Percentiles rank a stretch among this genome's conserved stretches.
These are phyloP conservation scores for Dissophora globulifera DNA, from an alignment of 192 early-diverging fungal genomes.

Conservation along the genomic window DNA sequence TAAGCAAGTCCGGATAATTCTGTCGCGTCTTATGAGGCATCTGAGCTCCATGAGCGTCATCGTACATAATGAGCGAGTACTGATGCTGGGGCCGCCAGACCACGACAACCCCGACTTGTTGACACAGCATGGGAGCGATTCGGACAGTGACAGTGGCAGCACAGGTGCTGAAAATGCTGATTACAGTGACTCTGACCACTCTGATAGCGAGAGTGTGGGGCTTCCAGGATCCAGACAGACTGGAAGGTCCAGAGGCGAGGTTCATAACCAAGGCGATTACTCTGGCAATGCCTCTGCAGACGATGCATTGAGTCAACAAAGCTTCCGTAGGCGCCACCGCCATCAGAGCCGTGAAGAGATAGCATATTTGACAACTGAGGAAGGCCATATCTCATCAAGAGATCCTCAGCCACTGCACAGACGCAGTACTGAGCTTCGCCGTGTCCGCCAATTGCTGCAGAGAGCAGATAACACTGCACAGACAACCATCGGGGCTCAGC, in stretches of 20 bases:
- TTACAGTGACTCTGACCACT: no score
- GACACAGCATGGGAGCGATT: constrained; percentile 21
- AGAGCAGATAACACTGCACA: constrained; percentile 45
- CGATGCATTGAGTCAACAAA: constrained; percentile 8
- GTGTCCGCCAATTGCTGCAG: constrained; percentile 40
- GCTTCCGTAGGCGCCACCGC: background rate
- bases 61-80: constrained; percentile 41
- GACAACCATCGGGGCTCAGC: constrained; percentile 23
- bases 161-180: no score
- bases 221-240: no score
- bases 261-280: constrained; percentile 14
- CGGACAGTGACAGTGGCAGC: constrained; percentile 4
- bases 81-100: constrained; percentile 47
- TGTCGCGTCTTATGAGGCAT: constrained; percentile 46
- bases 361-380: constrained; percentile 24
- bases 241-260: no score
- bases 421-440: constrained; percentile 38
- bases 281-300: constrained; percentile 24
- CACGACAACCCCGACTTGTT: constrained; percentile 30
- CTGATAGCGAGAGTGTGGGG: no score
- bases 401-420: constrained; percentile 12
- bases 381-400: background rate
- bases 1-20: constrained; percentile 37
- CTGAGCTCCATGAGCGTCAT: constrained; percentile 49
- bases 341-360: background rate